These are phyloP conservation scores for Cokeromyces recurvatus DNA, from an alignment of 371 early-diverging fungal genomes.

Conservation along the genomic window DNA sequence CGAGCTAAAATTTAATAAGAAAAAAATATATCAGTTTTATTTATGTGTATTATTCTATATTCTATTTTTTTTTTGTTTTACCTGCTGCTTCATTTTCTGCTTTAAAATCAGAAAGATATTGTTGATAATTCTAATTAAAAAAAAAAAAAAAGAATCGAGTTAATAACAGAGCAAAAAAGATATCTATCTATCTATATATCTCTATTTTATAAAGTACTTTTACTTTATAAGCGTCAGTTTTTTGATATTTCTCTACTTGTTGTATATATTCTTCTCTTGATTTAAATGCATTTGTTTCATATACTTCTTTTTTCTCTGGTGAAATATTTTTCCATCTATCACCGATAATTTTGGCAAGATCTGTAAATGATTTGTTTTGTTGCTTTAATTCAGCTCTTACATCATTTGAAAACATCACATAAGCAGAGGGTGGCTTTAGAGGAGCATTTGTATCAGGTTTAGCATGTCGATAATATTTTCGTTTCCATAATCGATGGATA, in stretches of 20 bases:
- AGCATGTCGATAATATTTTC: constrained; percentile 50
- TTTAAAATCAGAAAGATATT: constrained; percentile 39
- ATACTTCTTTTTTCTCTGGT: constrained; percentile 25
- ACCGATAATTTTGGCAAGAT: constrained; percentile 48
- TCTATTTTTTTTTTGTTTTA: background rate
- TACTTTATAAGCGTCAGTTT: constrained; percentile 30
- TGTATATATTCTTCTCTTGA: constrained; percentile 37
- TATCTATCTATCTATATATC: too few species aligned
- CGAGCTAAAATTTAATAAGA: constrained; percentile 9
- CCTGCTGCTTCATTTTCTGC: constrained; percentile 38
- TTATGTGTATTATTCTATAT: background rate
- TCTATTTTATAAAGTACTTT: too few species aligned
- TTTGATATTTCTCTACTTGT: constrained; percentile 33
- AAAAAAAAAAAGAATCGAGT: too few species aligned
- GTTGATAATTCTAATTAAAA: constrained; percentile 32
- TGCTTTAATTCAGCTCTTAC: constrained; percentile 42
- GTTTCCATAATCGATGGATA: constrained; percentile 28
- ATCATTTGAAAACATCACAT: constrained; percentile 52
- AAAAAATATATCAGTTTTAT: background rate
- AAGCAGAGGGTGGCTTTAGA: constrained; percentile 50
- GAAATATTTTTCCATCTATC: constrained; percentile 42
- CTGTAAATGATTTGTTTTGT: constrained; percentile 44
- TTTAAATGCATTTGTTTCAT: constrained; percentile 25
- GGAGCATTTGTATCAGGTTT: constrained; percentile 52
- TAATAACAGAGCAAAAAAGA: too few species aligned